These are phyloP conservation scores for Mucuna pruriens DNA, from an alignment of 306 rosid genomes.

Conservation along the genomic window DNA sequence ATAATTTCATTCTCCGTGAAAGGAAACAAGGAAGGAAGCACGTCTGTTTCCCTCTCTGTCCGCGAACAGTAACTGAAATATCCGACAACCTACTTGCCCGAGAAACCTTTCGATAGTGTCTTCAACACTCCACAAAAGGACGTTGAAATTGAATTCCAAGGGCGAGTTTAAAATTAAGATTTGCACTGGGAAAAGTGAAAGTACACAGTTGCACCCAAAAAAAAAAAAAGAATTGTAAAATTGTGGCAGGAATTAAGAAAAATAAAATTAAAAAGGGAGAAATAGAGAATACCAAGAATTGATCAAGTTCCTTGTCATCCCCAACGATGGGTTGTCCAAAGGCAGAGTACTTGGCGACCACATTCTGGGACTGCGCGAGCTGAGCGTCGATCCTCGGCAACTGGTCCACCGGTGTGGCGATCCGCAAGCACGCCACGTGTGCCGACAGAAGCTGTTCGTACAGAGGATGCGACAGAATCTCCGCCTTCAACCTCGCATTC, in stretches of 20 bases:
- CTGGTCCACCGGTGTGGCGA: constrained; percentile 99
- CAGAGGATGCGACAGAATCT: constrained; percentile 84
- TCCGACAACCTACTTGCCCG: background rate
- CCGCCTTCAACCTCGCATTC: constrained; percentile 79
- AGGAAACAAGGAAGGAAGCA: background rate
- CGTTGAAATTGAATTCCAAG: background rate
- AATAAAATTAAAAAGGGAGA: too few species aligned
- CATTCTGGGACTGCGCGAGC: constrained; percentile 93
- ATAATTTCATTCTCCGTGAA: constrained; percentile 9
- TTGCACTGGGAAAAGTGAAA: background rate
- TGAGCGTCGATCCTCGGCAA: constrained; percentile 95
- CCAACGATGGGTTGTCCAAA: constrained; percentile 67
- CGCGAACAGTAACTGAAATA: background rate
- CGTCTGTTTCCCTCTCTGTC: background rate
- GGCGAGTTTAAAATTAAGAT: constrained; percentile 1
- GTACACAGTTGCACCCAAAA: background rate
- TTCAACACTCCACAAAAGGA: background rate
- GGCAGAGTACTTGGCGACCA: constrained; percentile 87
- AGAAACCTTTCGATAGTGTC: background rate
- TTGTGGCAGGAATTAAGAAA: background rate
- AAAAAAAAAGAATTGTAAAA: background rate
- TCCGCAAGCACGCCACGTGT: constrained; percentile 90
- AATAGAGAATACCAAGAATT: constrained; percentile 96
- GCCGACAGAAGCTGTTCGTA: constrained; percentile 93
- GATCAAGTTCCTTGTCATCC: constrained; percentile 90